These are phyloP conservation scores for Chlorella ohadii DNA, from an alignment of 139 green algal species.

Conservation along the genomic window DNA sequence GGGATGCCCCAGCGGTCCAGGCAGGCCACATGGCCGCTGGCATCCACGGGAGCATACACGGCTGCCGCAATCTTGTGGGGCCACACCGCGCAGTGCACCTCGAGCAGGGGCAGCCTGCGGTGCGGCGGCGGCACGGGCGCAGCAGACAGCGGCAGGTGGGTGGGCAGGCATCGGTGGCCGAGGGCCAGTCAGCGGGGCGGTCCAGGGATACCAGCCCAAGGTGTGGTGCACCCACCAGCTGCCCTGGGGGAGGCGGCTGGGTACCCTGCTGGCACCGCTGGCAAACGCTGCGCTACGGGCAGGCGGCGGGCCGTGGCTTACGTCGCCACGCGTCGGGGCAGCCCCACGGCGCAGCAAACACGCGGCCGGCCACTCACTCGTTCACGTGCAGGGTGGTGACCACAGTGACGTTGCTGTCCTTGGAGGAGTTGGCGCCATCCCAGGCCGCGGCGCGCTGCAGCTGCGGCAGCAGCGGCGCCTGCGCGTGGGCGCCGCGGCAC, in stretches of 20 bases:
- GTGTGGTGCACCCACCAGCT: neutral
- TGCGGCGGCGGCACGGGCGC: too few species aligned
- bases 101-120: slow-evolving; percentile 16
- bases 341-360: too few species aligned
- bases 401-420: neutral
- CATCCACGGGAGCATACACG: neutral
- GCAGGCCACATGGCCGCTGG: neutral
- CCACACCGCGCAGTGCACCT: slow-evolving; percentile 27
- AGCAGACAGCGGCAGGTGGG: neutral
- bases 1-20: neutral
- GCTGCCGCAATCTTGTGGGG: slow-evolving; percentile 13
- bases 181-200: too few species aligned
- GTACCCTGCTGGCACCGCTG: neutral
- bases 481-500: neutral
- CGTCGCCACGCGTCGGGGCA: too few species aligned
- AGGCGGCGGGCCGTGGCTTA: too few species aligned
- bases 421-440: neutral
- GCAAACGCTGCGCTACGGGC: neutral
- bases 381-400: slow-evolving; percentile 10
- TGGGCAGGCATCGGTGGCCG: too few species aligned
- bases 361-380: slow-evolving; percentile 11
- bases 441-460: neutral
- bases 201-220: neutral
- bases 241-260: neutral
- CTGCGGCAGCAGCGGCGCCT: neutral